Percentiles rank a stretch among this genome's conserved stretches.
phyloP scores from a whole-genome alignment of 306 rosid genomes.

The Trifolium dubium region DNA sequence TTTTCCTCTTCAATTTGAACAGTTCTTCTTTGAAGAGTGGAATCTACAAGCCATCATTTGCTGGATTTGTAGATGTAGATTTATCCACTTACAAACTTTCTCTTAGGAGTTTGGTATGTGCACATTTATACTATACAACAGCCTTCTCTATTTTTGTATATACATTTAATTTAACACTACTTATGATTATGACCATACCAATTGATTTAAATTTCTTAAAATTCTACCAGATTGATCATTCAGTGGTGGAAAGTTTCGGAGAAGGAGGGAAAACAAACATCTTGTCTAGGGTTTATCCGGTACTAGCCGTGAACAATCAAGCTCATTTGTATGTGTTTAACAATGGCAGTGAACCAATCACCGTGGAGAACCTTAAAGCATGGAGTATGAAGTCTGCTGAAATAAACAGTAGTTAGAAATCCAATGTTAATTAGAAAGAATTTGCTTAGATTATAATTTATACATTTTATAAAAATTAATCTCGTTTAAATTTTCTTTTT shows the following conservation, averaged over 20 bases:
- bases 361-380: conserved; percentile 58
- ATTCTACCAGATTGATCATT: conserved; percentile 78
- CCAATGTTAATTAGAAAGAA: not conserved
- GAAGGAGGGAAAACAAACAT: conserved; percentile 80
- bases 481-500: too few relatives aligned
- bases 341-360: conserved; percentile 72
- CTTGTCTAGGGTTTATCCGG: conserved; percentile 80
- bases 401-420: not conserved
- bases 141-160: not conserved
- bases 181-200: not conserved
- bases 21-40: conserved; percentile 63
- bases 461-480: too few relatives aligned
- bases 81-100: conserved; percentile 61
- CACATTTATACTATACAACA: not conserved
- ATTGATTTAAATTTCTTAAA: not conserved
- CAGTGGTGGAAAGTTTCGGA: conserved; percentile 84
- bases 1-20: not conserved
- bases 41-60: conserved; percentile 76
- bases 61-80: conserved; percentile 77
- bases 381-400: conserved; percentile 74
- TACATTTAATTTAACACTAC: not conserved
- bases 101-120: conserved; percentile 80
- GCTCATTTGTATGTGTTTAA: conserved; percentile 79
- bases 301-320: conserved; percentile 44
- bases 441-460: not conserved